Percentiles rank a stretch among this genome's conserved stretches.
phyloP scores from a whole-genome alignment of 2,329 filamentous ascomycete genomes.

The Ophiostoma angusticollis region DNA sequence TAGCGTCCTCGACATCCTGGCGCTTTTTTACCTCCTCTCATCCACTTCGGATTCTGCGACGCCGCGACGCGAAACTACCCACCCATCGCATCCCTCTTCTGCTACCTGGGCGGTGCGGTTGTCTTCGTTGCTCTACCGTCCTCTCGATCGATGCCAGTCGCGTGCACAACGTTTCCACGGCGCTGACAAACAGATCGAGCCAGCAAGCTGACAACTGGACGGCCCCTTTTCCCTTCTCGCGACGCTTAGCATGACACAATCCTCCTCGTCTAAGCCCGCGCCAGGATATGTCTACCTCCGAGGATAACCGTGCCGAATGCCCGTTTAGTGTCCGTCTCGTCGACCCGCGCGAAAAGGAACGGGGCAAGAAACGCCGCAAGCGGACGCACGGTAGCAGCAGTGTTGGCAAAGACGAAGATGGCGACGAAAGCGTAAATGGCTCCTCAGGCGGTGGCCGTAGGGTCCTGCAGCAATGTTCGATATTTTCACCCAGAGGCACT shows the following conservation, averaged over 20 bases:
- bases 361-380: slow-evolving; percentile 30
- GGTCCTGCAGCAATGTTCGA: slow-evolving; percentile 37
- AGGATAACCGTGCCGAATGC: slow-evolving; percentile 43
- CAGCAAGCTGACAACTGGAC: too few relatives aligned
- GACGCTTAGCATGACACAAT: slow-evolving; percentile 10
- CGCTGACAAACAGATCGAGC: too few relatives aligned
- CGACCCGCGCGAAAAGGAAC: slow-evolving; percentile 35
- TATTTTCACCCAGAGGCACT: slow-evolving; percentile 40
- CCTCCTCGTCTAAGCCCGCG: slow-evolving; percentile 28
- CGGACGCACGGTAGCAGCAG: slow-evolving; percentile 17
- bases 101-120: too few relatives aligned
- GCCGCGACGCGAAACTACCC: too few relatives aligned
- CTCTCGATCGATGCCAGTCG: neutral
- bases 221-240: neutral
- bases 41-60: too few relatives aligned
- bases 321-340: slow-evolving; percentile 36
- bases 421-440: too few relatives aligned
- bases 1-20: too few relatives aligned
- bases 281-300: slow-evolving; percentile 26
- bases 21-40: too few relatives aligned
- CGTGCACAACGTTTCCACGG: neutral
- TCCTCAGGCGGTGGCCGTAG: slow-evolving; percentile 27
- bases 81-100: too few relatives aligned
- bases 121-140: neutral
- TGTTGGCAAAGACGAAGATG: slow-evolving; percentile 24